Conservation (phyloP, 1,139 yeast genomes). For the Scheffersomyces lignicola region DNA sequence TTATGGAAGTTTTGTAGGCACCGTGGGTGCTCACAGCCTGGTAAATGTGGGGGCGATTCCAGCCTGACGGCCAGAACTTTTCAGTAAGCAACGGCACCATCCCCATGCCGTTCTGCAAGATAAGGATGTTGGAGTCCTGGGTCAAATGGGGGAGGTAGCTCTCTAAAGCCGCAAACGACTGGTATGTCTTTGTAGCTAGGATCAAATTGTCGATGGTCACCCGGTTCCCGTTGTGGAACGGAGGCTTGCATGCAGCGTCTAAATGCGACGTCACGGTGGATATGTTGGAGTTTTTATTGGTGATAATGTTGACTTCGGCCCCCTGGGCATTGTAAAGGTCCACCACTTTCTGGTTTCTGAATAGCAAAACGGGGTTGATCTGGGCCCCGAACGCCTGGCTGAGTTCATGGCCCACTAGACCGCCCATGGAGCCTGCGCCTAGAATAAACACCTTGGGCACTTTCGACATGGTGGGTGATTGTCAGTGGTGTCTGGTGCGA, state of each 20-base stretch:
- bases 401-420: constrained; percentile 40
- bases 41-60: constrained; percentile 54
- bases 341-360: constrained; percentile 38
- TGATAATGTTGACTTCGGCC: constrained; percentile 3
- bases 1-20: constrained; percentile 48
- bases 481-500: background rate
- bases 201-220: constrained; percentile 50
- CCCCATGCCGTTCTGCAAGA: constrained; percentile 84
- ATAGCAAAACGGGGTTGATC: constrained; percentile 33
- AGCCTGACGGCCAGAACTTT: constrained; percentile 52
- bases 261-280: background rate
- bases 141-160: constrained; percentile 43
- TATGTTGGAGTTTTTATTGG: constrained; percentile 2
- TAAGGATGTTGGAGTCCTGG: constrained; percentile 51
- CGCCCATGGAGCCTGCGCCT: constrained; percentile 50
- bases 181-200: constrained; percentile 65
- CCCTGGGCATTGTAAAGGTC: constrained; percentile 31
- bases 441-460: constrained; percentile 32
- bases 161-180: constrained; percentile 46
- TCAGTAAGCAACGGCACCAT: constrained; percentile 53
- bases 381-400: constrained; percentile 23
- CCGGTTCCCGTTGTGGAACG: constrained; percentile 1
- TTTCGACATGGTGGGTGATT: constrained; percentile 7
- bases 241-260: constrained; percentile 4
- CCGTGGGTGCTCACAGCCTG: constrained; percentile 88